Conservation (phyloP, 1,139 yeast genomes). For the Taphrina sp. region DNA sequence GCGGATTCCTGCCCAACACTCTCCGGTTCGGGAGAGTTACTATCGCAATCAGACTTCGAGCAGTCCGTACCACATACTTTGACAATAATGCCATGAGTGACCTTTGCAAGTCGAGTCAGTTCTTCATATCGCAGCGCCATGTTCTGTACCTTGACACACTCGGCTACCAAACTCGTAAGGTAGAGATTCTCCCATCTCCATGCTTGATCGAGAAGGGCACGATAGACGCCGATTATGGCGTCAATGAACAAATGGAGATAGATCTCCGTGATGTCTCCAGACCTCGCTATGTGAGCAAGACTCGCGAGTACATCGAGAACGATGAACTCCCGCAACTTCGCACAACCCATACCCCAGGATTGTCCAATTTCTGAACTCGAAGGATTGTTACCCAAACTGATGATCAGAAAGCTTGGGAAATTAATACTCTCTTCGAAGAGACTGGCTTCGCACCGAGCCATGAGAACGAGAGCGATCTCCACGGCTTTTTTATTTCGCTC, state of each 20-base stretch:
- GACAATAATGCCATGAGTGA: too few relatives aligned
- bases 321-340: neutral
- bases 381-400: slow-evolving; percentile 1
- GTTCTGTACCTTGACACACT: too few relatives aligned
- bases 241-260: neutral
- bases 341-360: neutral
- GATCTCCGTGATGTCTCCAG: neutral
- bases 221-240: neutral
- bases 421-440: neutral
- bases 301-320: neutral
- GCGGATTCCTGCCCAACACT: too few relatives aligned
- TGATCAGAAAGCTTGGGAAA: neutral
- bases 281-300: neutral
- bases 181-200: too few relatives aligned
- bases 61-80: too few relatives aligned
- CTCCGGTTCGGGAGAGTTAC: too few relatives aligned
- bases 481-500: neutral
- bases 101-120: too few relatives aligned
- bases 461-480: slow-evolving; percentile 3
- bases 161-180: too few relatives aligned
- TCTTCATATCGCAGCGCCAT: too few relatives aligned
- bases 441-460: slow-evolving; percentile 10
- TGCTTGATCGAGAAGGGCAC: neutral
- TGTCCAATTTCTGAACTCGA: neutral
- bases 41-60: too few relatives aligned